A percentile compares a stretch with the other conserved stretches of the same genome.
These are phyloP conservation scores for Tilletia walkeri DNA, from an alignment of 1,284 basidiomycete genomes.

Conservation along the genomic window DNA sequence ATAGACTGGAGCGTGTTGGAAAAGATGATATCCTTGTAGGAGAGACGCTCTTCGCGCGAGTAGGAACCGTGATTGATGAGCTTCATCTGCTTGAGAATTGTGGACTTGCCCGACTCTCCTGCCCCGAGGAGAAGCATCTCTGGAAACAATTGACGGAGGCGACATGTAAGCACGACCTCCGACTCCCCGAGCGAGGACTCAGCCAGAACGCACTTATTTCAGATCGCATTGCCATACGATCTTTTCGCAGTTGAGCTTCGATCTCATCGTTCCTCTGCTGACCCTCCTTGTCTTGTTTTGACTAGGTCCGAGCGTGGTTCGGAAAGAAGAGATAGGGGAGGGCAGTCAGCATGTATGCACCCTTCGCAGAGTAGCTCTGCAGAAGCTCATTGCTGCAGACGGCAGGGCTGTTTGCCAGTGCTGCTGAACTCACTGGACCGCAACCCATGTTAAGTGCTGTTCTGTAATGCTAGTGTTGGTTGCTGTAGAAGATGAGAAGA, in stretches of 20 bases:
- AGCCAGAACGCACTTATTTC: slow-evolving; percentile 69
- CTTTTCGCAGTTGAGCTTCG: slow-evolving; percentile 88
- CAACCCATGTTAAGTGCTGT: slow-evolving; percentile 31
- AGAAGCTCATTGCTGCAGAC: too few species aligned
- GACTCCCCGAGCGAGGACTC: neutral
- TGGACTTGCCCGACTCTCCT: slow-evolving; percentile 56
- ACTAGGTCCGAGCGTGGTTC: slow-evolving; percentile 17
- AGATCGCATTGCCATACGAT: slow-evolving; percentile 86
- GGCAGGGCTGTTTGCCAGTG: too few species aligned
- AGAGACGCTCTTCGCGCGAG: slow-evolving; percentile 84
- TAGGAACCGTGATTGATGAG: slow-evolving; percentile 65
- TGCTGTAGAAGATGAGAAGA: neutral
- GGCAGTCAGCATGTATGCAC: neutral
- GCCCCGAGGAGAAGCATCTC: slow-evolving; percentile 54
- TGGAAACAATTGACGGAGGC: slow-evolving; percentile 21
- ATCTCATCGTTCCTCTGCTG: slow-evolving; percentile 76
- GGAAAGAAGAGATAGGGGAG: neutral
- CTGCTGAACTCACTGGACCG: slow-evolving; percentile 23
- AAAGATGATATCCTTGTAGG: slow-evolving; percentile 95
- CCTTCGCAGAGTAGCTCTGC: neutral
- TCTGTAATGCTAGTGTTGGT: neutral
- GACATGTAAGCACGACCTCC: neutral
- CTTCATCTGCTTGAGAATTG: slow-evolving; percentile 55
- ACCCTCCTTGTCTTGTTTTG: slow-evolving; percentile 50
- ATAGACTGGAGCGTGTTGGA: slow-evolving; percentile 92